Evolutionary conservation across 371 early-diverging fungal genomes (phyloP).

Genomic region (Sporodiniella umbellata): DNA sequence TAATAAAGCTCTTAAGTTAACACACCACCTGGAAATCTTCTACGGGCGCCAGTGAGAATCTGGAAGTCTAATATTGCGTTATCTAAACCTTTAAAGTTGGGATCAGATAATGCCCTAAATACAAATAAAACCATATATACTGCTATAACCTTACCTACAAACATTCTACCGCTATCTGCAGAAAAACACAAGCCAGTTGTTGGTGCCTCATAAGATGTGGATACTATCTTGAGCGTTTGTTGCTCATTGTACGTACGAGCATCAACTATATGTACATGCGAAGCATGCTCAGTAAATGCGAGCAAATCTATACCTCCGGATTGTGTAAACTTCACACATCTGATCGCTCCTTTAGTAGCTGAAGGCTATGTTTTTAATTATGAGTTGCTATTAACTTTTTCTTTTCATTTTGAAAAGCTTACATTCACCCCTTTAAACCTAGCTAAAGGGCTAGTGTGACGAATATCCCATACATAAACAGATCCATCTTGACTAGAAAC

Average conservation of each 20-base stretch:
- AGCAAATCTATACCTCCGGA: conserved; percentile 79
- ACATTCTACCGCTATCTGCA: conserved; percentile 69
- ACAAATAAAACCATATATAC: not conserved
- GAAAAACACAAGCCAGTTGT: conserved; percentile 79
- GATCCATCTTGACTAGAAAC: conserved; percentile 85
- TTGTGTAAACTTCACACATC: conserved; percentile 84
- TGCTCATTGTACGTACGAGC: conserved; percentile 76
- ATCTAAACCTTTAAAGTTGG: too few species aligned
- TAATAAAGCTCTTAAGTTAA: conserved; percentile 25
- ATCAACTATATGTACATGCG: conserved; percentile 82
- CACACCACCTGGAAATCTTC: conserved; percentile 55
- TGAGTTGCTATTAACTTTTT: too few species aligned
- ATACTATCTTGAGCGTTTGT: conserved; percentile 60
- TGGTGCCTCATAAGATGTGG: conserved; percentile 62
- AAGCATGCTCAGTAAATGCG: conserved; percentile 83
- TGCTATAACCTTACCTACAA: conserved; percentile 80
- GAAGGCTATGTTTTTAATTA: too few species aligned
- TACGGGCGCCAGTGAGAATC: conserved; percentile 52
- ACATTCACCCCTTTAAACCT: conserved; percentile 46
- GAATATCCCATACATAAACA: conserved; percentile 71
- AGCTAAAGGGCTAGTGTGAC: conserved; percentile 35
- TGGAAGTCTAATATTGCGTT: conserved; percentile 52
- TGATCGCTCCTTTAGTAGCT: conserved; percentile 76
- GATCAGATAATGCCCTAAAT: too few species aligned
- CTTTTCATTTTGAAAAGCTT: conserved; percentile 2